Base-by-base conservation (phyloP, 129 eudicot genomes). In the Helichrysum umbraculigerum region DNA sequence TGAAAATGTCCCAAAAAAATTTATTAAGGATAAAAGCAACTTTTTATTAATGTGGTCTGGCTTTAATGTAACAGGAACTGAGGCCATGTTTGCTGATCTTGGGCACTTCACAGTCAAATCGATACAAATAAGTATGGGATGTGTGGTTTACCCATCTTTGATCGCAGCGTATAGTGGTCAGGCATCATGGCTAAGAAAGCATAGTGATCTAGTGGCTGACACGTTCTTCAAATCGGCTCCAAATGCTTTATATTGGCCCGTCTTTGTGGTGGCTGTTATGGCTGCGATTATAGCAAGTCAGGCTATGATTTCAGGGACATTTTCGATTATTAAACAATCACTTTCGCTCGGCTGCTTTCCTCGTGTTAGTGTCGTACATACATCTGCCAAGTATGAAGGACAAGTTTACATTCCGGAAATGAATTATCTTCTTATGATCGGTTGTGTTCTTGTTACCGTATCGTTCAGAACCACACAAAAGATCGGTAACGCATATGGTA, bases 401-500 rank as follows among this genome's bases (percentile, higher is more conserved):
- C 98, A 92, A 83, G 96, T 92, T 70, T 92, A 60, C 68, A 79
- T 92, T 16, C 96, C 96, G 0, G 98, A 92, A 78, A 73, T 92
- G 80, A 89, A 92, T 52, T 86, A 84, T 76, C 81, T 93, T 56
- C 84, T 93, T 22, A 93, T 90, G 98, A 3, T 93, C 0, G 89
- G 92, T 63, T 93, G 96, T 79, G 86, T 92, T 17, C 69, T 66
- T 2, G 96, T 92, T 69, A 92, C 98, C 0, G 74, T 86, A 16
- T 68, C 82, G 0, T 92, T 92, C 72, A 82, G 79, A 56, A 87
- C 91, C 1, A 90, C 91, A 1, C 73, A 47, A 29, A 81, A 87
- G 68, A 87, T 92, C n/a, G 91, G 96, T 57, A 79, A 92, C 78
- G 98, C 98, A 33, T 92, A 89, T 30, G 98, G 98, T 90, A 88